Percentiles rank a stretch among this genome's conserved stretches.
Evolutionary conservation across 2,329 filamentous ascomycete genomes (phyloP).

Genomic region (Cladosporium oxysporum): DNA sequence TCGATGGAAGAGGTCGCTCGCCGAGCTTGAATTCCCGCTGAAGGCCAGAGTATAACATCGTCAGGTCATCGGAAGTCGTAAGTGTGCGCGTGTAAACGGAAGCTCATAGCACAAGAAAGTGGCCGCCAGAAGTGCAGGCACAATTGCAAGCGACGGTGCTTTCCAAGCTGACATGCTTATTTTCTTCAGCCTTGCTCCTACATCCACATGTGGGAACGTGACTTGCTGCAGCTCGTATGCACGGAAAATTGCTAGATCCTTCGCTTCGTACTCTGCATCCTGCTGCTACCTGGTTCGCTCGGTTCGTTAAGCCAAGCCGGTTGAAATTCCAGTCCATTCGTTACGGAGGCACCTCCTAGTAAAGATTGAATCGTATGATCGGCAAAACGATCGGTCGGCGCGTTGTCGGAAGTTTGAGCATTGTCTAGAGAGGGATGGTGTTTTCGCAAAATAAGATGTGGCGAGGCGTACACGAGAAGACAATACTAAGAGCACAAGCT

Average conservation of each 20-base stretch:
- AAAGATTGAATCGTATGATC: neutral
- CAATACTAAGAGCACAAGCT: neutral
- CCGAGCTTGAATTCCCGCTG: neutral
- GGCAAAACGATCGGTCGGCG: neutral
- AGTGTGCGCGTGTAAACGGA: neutral
- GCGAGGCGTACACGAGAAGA: neutral
- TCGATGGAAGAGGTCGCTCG: neutral
- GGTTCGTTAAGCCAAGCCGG: neutral
- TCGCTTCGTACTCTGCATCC: neutral
- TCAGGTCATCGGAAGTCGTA: neutral
- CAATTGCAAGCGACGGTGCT: neutral
- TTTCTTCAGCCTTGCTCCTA: neutral
- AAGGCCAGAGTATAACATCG: neutral
- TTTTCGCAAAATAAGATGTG: neutral
- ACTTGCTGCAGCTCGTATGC: neutral
- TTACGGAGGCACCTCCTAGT: neutral
- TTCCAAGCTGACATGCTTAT: neutral
- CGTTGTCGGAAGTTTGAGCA: neutral
- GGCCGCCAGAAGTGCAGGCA: neutral
- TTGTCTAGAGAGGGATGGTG: neutral
- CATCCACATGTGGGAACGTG: neutral
- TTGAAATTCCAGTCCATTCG: slow-evolving; percentile 1
- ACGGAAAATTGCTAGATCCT: neutral
- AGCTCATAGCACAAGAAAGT: neutral
- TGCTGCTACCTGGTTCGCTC: neutral